Evolutionary conservation across 345 rosid genomes (phyloP).

Genomic region (Excoecaria cochinchinensis): DNA sequence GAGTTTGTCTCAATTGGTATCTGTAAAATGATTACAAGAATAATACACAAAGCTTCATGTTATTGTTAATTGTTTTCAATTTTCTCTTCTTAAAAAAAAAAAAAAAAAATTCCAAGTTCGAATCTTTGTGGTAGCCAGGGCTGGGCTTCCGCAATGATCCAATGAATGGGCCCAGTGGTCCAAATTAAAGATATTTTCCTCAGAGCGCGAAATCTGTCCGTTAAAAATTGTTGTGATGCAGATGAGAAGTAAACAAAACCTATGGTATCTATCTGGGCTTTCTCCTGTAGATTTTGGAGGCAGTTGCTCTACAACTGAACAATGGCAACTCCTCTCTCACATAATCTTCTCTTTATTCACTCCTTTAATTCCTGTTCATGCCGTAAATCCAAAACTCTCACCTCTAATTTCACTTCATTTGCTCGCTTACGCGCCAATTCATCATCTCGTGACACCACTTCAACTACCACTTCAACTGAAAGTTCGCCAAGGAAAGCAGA

Average conservation of each 20-base stretch:
- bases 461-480: conserved; percentile 22
- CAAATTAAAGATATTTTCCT: not conserved
- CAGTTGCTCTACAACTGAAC: not conserved
- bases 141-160: not conserved
- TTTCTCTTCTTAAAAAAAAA: too few species aligned
- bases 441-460: conserved; percentile 19
- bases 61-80: too few species aligned
- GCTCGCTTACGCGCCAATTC: conserved; percentile 33
- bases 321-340: conserved; percentile 44
- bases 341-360: conserved; percentile 23
- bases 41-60: too few species aligned
- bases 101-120: too few species aligned
- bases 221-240: conserved; percentile 6
- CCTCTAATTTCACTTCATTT: conserved; percentile 19
- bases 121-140: too few species aligned
- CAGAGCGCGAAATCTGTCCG: conserved; percentile 2
- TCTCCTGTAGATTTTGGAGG: not conserved
- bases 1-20: too few species aligned
- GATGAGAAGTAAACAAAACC: not conserved
- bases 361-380: conserved; percentile 17
- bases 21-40: too few species aligned
- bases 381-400: conserved; percentile 6
- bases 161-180: not conserved
- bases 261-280: not conserved
- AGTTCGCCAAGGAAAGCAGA: conserved; percentile 24